Conservation (phyloP, 306 rosid genomes). For the Dryas octopetala region DNA sequence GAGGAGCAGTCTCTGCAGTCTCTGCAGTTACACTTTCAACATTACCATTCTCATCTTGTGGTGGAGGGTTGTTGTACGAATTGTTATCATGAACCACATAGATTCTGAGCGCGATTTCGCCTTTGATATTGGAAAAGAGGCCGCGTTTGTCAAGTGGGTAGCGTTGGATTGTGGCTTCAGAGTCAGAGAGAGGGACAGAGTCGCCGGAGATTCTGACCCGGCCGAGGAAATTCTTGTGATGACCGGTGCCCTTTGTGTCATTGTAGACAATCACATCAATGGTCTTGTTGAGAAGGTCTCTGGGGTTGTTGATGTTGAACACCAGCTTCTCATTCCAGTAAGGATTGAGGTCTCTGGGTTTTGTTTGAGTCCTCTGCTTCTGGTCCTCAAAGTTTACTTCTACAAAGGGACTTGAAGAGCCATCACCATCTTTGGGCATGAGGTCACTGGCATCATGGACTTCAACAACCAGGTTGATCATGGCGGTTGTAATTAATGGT, state of each 20-base stretch:
- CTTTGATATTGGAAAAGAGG: constrained; percentile 60
- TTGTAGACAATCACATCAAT: constrained; percentile 57
- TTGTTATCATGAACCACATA: constrained; percentile 33
- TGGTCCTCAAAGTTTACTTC: constrained; percentile 63
- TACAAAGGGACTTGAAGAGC: constrained; percentile 72
- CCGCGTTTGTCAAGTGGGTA: constrained; percentile 86
- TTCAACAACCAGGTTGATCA: constrained; percentile 71
- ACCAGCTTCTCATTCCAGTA: constrained; percentile 68
- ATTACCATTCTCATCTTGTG: neutral
- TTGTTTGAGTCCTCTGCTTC: constrained; percentile 57
- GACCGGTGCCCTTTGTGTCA: constrained; percentile 34
- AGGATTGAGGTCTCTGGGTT: constrained; percentile 67
- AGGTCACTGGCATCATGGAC: constrained; percentile 71
- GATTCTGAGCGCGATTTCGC: constrained; percentile 72
- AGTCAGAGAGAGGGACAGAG: constrained; percentile 59
- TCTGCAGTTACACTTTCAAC: neutral
- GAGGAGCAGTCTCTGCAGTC: constrained; percentile 5
- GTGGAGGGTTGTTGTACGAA: neutral
- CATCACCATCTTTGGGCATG: constrained; percentile 80
- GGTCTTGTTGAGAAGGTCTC: constrained; percentile 52
- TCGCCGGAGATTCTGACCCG: constrained; percentile 65
- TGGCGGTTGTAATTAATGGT: constrained; percentile 20
- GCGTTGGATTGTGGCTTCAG: constrained; percentile 53
- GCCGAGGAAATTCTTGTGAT: constrained; percentile 67
- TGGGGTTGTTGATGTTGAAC: constrained; percentile 48